Evolutionary conservation across 208 protist species (phyloP).

Genomic region (Kentomonas sorsogonicus): DNA sequence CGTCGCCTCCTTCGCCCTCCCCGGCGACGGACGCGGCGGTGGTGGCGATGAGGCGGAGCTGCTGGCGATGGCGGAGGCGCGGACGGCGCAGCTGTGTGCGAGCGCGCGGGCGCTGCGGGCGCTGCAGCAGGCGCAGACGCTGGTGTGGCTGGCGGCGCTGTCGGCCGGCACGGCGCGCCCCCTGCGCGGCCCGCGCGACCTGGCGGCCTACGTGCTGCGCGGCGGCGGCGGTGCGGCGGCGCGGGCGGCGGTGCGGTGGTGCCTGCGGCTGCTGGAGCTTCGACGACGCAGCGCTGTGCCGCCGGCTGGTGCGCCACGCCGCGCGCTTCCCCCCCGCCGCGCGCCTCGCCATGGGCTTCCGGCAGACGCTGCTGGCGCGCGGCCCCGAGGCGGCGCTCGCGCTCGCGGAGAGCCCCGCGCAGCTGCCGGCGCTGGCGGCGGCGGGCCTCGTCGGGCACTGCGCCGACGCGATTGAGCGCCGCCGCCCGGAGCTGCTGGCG

Average conservation of each 20-base stretch:
- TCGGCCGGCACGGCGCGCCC: background rate
- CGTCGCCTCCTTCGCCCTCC: too few relatives aligned
- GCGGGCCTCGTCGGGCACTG: slow-evolving; percentile 31
- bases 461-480: too few relatives aligned
- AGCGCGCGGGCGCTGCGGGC: too few relatives aligned
- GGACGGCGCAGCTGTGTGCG: too few relatives aligned
- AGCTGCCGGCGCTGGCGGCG: slow-evolving; percentile 32
- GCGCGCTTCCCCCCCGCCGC: slow-evolving; percentile 26
- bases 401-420: too few relatives aligned
- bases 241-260: slow-evolving; percentile 36
- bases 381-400: slow-evolving; percentile 34
- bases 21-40: too few relatives aligned
- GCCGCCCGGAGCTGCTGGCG: too few relatives aligned
- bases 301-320: slow-evolving; percentile 31
- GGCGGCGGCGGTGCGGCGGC: slow-evolving; percentile 31
- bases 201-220: slow-evolving; percentile 26
- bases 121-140: too few relatives aligned
- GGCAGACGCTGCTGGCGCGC: slow-evolving; percentile 23
- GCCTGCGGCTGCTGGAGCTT: slow-evolving; percentile 51
- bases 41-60: too few relatives aligned
- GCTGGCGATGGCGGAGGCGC: too few relatives aligned
- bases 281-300: slow-evolving; percentile 27
- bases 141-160: too few relatives aligned
- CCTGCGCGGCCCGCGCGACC: background rate
- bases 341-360: slow-evolving; percentile 36